Conservation (phyloP, 306 rosid genomes). For the Ziziphus jujuba region DNA sequence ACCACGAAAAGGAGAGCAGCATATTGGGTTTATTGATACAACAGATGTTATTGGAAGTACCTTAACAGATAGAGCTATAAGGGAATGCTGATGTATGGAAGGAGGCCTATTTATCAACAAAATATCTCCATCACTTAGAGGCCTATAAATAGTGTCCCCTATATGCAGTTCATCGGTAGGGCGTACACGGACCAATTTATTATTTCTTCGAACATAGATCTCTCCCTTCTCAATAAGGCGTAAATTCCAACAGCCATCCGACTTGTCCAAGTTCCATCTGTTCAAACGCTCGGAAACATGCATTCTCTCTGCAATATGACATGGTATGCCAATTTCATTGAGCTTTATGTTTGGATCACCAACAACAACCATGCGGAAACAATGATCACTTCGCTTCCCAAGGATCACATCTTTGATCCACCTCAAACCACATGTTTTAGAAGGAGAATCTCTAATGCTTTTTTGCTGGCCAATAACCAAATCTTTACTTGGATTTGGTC, state of each 20-base stretch:
- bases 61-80: conserved; percentile 66
- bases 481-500: conserved; percentile 46
- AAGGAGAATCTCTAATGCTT: conserved; percentile 61
- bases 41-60: conserved; percentile 71
- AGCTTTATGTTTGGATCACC: conserved; percentile 91
- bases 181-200: conserved; percentile 37
- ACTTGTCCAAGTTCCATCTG: conserved; percentile 55
- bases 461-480: conserved; percentile 47
- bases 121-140: conserved; percentile 69
- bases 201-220: conserved; percentile 56
- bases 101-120: conserved; percentile 94
- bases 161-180: conserved; percentile 49
- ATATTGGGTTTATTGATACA: conserved; percentile 76
- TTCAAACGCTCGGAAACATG: conserved; percentile 66
- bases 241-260: conserved; percentile 52
- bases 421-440: conserved; percentile 78
- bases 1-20: conserved; percentile 92
- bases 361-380: conserved; percentile 78
- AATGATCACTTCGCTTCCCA: conserved; percentile 84
- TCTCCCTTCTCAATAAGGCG: conserved; percentile 64
- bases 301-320: conserved; percentile 78
- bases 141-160: conserved; percentile 75
- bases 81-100: conserved; percentile 92
- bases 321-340: conserved; percentile 78
- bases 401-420: conserved; percentile 95